A percentile compares a stretch with the other conserved stretches of the same genome.
These are phyloP conservation scores for Syzygium aqueum DNA, from an alignment of 345 rosid genomes.

Conservation along the genomic window DNA sequence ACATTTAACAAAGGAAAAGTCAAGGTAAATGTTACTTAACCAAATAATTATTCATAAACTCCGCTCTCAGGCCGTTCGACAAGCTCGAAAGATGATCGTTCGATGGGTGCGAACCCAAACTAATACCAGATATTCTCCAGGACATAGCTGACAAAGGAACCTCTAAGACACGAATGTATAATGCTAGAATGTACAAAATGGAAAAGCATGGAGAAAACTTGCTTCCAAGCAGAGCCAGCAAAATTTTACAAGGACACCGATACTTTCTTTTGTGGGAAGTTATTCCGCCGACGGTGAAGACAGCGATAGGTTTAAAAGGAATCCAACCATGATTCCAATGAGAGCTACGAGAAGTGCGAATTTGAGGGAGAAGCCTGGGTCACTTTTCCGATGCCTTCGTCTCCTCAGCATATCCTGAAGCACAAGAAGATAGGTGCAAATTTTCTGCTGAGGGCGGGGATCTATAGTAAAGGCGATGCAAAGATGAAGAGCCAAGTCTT, in stretches of 20 bases:
- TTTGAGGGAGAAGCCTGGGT: slow-evolving; percentile 51
- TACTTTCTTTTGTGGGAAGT: not conserved
- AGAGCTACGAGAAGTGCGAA: slow-evolving; percentile 74
- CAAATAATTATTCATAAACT: not conserved
- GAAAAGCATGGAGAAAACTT: slow-evolving; percentile 9
- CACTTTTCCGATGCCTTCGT: slow-evolving; percentile 43
- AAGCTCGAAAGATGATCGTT: not conserved
- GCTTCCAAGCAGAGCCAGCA: slow-evolving; percentile 14
- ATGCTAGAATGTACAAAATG: slow-evolving; percentile 19
- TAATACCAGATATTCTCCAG: not conserved
- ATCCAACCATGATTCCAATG: slow-evolving; percentile 69
- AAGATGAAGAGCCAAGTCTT: not conserved
- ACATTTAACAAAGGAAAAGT: not conserved
- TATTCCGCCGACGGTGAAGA: slow-evolving; percentile 29
- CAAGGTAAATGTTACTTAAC: not conserved
- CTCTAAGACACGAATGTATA: not conserved
- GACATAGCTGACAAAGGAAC: not conserved
- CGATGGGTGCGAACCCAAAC: not conserved
- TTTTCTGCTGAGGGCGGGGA: not conserved
- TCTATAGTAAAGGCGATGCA: not conserved
- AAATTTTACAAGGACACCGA: slow-evolving; percentile 12
- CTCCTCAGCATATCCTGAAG: slow-evolving; percentile 66
- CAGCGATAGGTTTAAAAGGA: slow-evolving; percentile 56
- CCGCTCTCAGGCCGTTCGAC: not conserved
- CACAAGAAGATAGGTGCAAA: not conserved